A percentile compares a stretch with the other conserved stretches of the same genome.
Conservation (phyloP, 2,329 filamentous ascomycete genomes). For the Daldinia sp. region DNA sequence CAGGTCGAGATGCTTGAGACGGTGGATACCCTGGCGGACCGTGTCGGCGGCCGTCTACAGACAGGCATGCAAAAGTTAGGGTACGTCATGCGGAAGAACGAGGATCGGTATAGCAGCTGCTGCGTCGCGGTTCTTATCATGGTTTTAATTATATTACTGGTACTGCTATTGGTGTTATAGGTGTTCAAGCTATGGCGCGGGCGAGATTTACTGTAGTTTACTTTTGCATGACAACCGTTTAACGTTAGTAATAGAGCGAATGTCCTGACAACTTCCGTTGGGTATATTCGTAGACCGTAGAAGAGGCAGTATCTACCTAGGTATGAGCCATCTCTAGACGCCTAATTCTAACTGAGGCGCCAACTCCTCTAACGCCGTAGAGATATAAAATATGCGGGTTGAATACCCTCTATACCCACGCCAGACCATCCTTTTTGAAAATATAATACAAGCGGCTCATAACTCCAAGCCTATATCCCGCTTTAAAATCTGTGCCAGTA, state of each 20-base stretch:
- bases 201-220: slow-evolving; percentile 14
- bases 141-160: slow-evolving; percentile 84
- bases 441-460: slow-evolving; percentile 25
- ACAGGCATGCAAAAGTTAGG: slow-evolving; percentile 87
- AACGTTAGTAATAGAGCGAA: slow-evolving; percentile 21
- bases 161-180: slow-evolving; percentile 75
- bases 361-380: slow-evolving; percentile 31
- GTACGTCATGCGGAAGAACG: slow-evolving; percentile 85
- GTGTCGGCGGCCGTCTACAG: slow-evolving; percentile 85
- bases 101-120: slow-evolving; percentile 87
- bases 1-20: slow-evolving; percentile 88
- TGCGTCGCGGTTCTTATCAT: slow-evolving; percentile 91
- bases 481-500: slow-evolving; percentile 62
- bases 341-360: slow-evolving; percentile 36
- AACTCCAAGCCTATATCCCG: slow-evolving; percentile 60
- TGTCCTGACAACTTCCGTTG: slow-evolving; percentile 13
- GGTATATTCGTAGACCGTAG: slow-evolving; percentile 31
- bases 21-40: slow-evolving; percentile 83
- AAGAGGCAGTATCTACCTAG: slow-evolving; percentile 18
- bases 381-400: not conserved
- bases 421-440: slow-evolving; percentile 9
- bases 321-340: slow-evolving; percentile 31
- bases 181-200: slow-evolving; percentile 1
- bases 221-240: slow-evolving; percentile 4
- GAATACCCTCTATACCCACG: slow-evolving; percentile 26